These are phyloP conservation scores for Agaricus blazei DNA, from an alignment of 768 basidiomycete species.

Conservation along the genomic window DNA sequence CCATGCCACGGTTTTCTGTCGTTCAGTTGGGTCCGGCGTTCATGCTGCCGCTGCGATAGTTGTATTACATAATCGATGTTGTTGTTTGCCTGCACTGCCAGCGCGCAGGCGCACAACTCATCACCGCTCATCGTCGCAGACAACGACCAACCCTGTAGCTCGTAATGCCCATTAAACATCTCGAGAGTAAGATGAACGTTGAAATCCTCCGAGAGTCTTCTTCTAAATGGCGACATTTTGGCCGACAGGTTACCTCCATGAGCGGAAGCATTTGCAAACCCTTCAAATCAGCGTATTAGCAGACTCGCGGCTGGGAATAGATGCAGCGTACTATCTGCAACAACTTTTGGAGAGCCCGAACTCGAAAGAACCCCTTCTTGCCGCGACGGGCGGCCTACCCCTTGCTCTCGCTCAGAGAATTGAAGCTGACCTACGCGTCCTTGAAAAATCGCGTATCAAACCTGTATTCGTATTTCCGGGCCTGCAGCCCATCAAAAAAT, in stretches of 20 bases:
- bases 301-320: slow-evolving; percentile 94
- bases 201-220: background rate
- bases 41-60: background rate
- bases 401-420: slow-evolving; percentile 84
- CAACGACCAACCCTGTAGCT: slow-evolving; percentile 16
- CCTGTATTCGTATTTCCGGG: slow-evolving; percentile 99
- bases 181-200: slow-evolving; percentile 58
- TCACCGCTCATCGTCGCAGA: slow-evolving; percentile 22
- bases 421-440: slow-evolving; percentile 83
- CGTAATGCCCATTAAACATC: slow-evolving; percentile 75
- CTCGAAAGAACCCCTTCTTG: slow-evolving; percentile 85
- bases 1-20: too few species aligned
- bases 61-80: slow-evolving; percentile 21
- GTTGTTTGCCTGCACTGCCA: slow-evolving; percentile 25
- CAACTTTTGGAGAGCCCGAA: slow-evolving; percentile 69
- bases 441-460: slow-evolving; percentile 91
- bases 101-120: slow-evolving; percentile 29
- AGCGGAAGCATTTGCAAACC: slow-evolving; percentile 85
- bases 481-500: slow-evolving; percentile 69
- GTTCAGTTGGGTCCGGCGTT: too few species aligned
- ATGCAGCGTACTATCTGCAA: slow-evolving; percentile 87
- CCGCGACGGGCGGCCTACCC: slow-evolving; percentile 93
- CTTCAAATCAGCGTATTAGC: slow-evolving; percentile 76
- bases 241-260: slow-evolving; percentile 67
- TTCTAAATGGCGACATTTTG: slow-evolving; percentile 10